These are phyloP conservation scores for Ophiorrhiza pumila DNA, from an alignment of 257 asterid genomes.

Conservation along the genomic window DNA sequence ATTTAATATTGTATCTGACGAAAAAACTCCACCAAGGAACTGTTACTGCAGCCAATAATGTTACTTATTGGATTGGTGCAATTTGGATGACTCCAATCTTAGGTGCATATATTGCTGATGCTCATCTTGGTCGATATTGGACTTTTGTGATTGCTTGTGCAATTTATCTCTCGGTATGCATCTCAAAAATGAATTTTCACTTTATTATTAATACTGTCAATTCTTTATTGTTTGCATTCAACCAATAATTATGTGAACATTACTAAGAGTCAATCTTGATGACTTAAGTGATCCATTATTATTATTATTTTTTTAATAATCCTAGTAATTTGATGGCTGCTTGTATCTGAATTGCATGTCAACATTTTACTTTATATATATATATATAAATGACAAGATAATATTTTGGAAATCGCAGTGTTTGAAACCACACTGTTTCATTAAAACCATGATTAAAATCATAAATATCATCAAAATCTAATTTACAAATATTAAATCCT, in stretches of 20 bases:
- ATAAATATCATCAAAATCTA: too few species aligned
- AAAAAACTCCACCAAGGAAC: constrained; percentile 64
- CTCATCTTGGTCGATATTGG: constrained; percentile 73
- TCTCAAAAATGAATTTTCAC: background rate
- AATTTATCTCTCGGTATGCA: constrained; percentile 59
- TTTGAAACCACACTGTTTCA: too few species aligned
- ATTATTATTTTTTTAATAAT: background rate
- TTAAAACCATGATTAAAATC: too few species aligned
- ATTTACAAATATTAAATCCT: too few species aligned
- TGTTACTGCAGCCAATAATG: constrained; percentile 66
- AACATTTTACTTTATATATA: background rate
- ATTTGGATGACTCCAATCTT: constrained; percentile 73
- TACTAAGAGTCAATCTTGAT: constrained; percentile 2
- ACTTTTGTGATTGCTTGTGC: constrained; percentile 60
- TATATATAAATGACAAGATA: too few species aligned
- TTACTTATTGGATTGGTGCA: constrained; percentile 79
- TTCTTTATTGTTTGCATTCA: background rate
- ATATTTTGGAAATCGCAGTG: background rate
- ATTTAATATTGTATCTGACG: constrained; percentile 64
- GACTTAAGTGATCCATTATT: background rate
- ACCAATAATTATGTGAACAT: background rate
- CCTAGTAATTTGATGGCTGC: background rate
- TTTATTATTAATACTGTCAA: too few species aligned
- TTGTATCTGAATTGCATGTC: background rate
- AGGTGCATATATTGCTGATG: constrained; percentile 86